These are phyloP conservation scores for Penicillium sp. DNA, from an alignment of 2,329 filamentous ascomycete genomes.

Conservation along the genomic window DNA sequence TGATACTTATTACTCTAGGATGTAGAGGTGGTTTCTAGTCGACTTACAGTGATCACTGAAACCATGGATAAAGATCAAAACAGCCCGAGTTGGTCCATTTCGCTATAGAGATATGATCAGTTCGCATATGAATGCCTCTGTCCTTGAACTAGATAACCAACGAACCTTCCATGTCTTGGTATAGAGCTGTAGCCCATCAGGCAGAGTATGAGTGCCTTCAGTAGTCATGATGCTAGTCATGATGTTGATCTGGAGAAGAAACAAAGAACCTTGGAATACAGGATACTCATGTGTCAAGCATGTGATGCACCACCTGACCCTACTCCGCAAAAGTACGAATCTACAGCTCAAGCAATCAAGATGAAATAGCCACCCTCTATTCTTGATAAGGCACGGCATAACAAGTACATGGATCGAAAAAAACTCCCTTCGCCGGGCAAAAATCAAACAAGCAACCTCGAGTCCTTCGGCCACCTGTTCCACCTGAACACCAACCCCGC, in stretches of 20 bases:
- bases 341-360: neutral
- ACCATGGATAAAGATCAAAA: constrained; percentile 78
- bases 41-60: constrained; percentile 70
- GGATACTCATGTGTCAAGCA: neutral
- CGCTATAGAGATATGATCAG: neutral
- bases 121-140: too few relatives aligned
- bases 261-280: neutral
- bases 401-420: constrained; percentile 30
- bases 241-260: neutral
- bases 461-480: constrained; percentile 25
- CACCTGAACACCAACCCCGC: constrained; percentile 27
- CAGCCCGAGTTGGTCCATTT: constrained; percentile 51
- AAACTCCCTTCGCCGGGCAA: constrained; percentile 28
- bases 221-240: constrained; percentile 38
- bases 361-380: constrained; percentile 9
- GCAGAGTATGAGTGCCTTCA: constrained; percentile 47
- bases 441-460: constrained; percentile 24
- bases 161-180: constrained; percentile 59
- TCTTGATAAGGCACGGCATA: constrained; percentile 16
- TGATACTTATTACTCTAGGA: neutral
- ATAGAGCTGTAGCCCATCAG: constrained; percentile 53
- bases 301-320: neutral
- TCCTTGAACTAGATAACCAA: constrained; percentile 7
- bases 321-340: neutral
- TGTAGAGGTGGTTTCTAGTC: neutral